Conservation (phyloP, 768 basidiomycete species). For the Russula emetica region DNA sequence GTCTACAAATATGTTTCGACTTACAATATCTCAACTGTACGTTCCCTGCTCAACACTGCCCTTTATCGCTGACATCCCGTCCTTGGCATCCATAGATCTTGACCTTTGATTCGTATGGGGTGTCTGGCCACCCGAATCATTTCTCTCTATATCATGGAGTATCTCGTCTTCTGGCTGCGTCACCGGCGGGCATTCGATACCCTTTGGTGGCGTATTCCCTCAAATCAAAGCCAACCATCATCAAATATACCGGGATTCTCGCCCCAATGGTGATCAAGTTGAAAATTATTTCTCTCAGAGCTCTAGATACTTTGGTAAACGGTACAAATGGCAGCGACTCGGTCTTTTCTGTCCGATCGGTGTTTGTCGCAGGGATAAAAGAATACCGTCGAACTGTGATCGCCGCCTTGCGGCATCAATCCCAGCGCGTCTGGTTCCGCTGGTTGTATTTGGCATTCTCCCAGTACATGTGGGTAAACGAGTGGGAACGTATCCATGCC, state of each 20-base stretch:
- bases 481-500: constrained; percentile 57
- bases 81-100: constrained; percentile 53
- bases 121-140: constrained; percentile 89
- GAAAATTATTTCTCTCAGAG: constrained; percentile 32
- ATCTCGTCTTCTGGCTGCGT: constrained; percentile 38
- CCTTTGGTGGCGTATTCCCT: constrained; percentile 50
- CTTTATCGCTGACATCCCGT: constrained; percentile 17
- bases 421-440: constrained; percentile 86
- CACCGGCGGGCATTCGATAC: constrained; percentile 21
- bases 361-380: constrained; percentile 53
- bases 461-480: constrained; percentile 91
- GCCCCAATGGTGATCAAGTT: constrained; percentile 49
- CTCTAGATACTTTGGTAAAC: constrained; percentile 14
- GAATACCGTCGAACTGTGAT: constrained; percentile 54
- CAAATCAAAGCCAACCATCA: constrained; percentile 48
- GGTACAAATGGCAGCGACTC: constrained; percentile 6
- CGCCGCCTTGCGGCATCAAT: constrained; percentile 70
- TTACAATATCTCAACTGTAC: constrained; percentile 60
- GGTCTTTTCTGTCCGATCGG: constrained; percentile 31
- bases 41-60: constrained; percentile 28
- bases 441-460: constrained; percentile 79
- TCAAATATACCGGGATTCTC: constrained; percentile 63
- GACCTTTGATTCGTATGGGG: constrained; percentile 73
- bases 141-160: constrained; percentile 60
- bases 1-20: constrained; percentile 54